phyloP scores from a whole-genome alignment of 352 stramenopile species.

The Thalassiosira mediterranea region DNA sequence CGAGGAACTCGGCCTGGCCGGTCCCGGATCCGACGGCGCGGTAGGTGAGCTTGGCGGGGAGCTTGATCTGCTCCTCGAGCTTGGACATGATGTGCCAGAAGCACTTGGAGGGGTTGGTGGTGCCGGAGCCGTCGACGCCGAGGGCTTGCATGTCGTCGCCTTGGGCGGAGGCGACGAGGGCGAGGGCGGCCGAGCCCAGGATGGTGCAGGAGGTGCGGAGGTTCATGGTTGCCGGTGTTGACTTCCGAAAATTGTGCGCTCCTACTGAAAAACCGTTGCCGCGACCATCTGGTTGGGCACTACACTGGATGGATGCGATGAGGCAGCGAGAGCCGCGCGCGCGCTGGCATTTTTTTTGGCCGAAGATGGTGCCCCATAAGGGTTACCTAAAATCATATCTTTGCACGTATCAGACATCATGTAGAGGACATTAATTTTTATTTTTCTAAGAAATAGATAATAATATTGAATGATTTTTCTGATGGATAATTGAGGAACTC shows the following conservation, averaged over 20 bases:
- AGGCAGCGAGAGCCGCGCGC: too few relatives aligned
- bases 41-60: conserved; percentile 80
- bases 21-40: conserved; percentile 78
- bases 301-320: too few relatives aligned
- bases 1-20: conserved; percentile 71
- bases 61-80: conserved; percentile 68
- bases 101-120: conserved; percentile 84
- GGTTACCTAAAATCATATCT: too few relatives aligned
- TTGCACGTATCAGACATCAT: too few relatives aligned
- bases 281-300: too few relatives aligned
- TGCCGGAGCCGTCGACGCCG: conserved; percentile 78
- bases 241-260: conserved; percentile 3
- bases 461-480: too few relatives aligned
- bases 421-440: too few relatives aligned
- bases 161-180: neutral
- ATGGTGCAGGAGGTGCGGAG: neutral
- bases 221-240: conserved; percentile 14
- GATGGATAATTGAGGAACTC: too few relatives aligned
- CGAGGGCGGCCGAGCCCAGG: neutral
- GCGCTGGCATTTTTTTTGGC: too few relatives aligned
- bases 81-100: conserved; percentile 82
- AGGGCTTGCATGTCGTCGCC: conserved; percentile 16
- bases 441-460: too few relatives aligned
- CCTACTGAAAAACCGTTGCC: too few relatives aligned
- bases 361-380: too few relatives aligned